Conservation (phyloP, 2,329 filamentous ascomycete genomes). For the Diplocarpon rosae region DNA sequence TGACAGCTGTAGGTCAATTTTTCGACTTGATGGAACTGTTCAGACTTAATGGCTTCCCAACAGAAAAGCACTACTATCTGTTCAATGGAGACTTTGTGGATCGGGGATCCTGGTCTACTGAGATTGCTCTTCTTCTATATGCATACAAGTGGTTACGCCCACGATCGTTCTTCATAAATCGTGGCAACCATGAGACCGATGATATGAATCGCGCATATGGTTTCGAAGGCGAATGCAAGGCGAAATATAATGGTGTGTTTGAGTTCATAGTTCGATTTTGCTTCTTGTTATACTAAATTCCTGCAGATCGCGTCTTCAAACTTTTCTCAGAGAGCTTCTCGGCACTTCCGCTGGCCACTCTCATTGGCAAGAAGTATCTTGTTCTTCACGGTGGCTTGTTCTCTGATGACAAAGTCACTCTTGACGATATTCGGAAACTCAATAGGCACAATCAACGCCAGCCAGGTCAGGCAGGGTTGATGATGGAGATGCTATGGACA, state of each 20-base stretch:
- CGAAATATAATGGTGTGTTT: conserved; percentile 80
- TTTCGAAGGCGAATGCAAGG: conserved; percentile 96
- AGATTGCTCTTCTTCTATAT: conserved; percentile 87
- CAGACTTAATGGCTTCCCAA: conserved; percentile 75
- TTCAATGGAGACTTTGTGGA: conserved; percentile 99
- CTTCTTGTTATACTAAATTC: not conserved
- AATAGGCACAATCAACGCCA: conserved; percentile 85
- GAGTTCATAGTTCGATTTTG: not conserved
- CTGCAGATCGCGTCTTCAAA: conserved; percentile 63
- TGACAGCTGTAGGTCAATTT: conserved; percentile 61
- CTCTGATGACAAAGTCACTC: conserved; percentile 82
- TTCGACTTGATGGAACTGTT: conserved; percentile 97
- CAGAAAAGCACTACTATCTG: conserved; percentile 81
- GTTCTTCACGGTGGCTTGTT: conserved; percentile 92
- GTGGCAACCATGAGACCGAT: conserved; percentile 97
- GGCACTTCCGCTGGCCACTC: conserved; percentile 78
- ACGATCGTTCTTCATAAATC: conserved; percentile 83
- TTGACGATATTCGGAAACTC: conserved; percentile 90
- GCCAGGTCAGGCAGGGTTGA: conserved; percentile 83
- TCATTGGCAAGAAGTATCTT: conserved; percentile 84
- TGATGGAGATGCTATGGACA: conserved; percentile 99
- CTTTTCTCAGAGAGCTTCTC: conserved; percentile 98
- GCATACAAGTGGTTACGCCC: conserved; percentile 95
- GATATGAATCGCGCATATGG: conserved; percentile 99
- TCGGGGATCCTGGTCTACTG: conserved; percentile 94